phyloP scores from a whole-genome alignment of 1,139 yeast genomes.

The Hyphopichia khmerensis region DNA sequence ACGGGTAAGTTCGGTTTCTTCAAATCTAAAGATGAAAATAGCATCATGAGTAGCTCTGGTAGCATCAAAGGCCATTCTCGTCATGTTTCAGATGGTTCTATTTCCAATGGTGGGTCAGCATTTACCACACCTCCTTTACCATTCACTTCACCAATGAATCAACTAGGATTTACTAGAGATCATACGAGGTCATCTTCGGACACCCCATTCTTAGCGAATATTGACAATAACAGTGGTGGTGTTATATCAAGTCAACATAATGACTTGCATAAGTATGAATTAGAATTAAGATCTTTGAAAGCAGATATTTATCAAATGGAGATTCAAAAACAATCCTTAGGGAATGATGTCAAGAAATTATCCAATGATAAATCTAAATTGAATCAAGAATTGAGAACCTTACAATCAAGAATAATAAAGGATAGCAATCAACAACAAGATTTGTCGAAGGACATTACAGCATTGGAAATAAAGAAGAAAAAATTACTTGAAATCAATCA shows the following conservation, averaged over 20 bases:
- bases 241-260: neutral
- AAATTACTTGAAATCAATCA: slow-evolving; percentile 24
- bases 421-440: slow-evolving; percentile 26
- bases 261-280: slow-evolving; percentile 16
- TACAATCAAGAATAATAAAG: slow-evolving; percentile 21
- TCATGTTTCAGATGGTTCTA: slow-evolving; percentile 43
- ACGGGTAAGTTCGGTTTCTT: slow-evolving; percentile 35
- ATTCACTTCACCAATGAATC: slow-evolving; percentile 17
- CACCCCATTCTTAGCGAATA: slow-evolving; percentile 23
- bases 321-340: slow-evolving; percentile 21
- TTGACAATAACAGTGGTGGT: slow-evolving; percentile 9
- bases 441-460: slow-evolving; percentile 28
- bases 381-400: slow-evolving; percentile 23
- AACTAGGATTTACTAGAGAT: slow-evolving; percentile 12
- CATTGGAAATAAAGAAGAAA: slow-evolving; percentile 25
- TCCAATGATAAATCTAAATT: slow-evolving; percentile 28
- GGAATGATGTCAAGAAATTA: slow-evolving; percentile 30
- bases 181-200: slow-evolving; percentile 44
- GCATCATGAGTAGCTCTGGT: slow-evolving; percentile 14
- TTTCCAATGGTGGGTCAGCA: slow-evolving; percentile 30
- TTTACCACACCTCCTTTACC: slow-evolving; percentile 50
- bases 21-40: slow-evolving; percentile 19
- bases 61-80: slow-evolving; percentile 33
- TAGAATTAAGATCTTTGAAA: slow-evolving; percentile 37
- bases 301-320: slow-evolving; percentile 45